Conservation (phyloP, 768 basidiomycete species). For the Cystobasidium tubakii region DNA sequence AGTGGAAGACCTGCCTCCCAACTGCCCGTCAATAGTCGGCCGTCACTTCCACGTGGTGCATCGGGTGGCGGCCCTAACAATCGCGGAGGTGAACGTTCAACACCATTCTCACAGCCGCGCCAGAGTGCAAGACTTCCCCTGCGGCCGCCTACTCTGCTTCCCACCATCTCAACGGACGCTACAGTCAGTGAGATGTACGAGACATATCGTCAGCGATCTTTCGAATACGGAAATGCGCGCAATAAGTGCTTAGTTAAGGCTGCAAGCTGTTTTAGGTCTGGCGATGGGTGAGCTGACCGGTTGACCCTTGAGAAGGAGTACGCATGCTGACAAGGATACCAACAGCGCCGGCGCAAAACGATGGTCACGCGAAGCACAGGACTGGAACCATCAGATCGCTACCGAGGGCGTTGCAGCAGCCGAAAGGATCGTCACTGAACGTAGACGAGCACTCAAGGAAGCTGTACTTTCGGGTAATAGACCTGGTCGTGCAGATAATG, state of each 20-base stretch:
- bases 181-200: slow-evolving; percentile 75
- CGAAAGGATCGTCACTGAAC: slow-evolving; percentile 72
- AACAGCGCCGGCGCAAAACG: slow-evolving; percentile 73
- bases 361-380: slow-evolving; percentile 88
- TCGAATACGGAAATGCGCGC: slow-evolving; percentile 85
- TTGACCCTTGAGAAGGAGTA: no score
- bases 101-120: slow-evolving; percentile 34
- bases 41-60: background rate
- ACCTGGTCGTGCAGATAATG: slow-evolving; percentile 64
- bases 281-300: slow-evolving; percentile 60
- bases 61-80: slow-evolving; percentile 57
- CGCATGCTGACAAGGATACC: background rate
- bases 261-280: slow-evolving; percentile 90
- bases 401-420: slow-evolving; percentile 80
- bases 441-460: slow-evolving; percentile 67
- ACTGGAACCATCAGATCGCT: slow-evolving; percentile 84
- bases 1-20: slow-evolving; percentile 51
- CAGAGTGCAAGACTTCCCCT: slow-evolving; percentile 75
- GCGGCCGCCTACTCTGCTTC: slow-evolving; percentile 72
- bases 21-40: slow-evolving; percentile 12
- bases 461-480: slow-evolving; percentile 65
- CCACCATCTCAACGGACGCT: slow-evolving; percentile 81
- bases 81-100: slow-evolving; percentile 23
- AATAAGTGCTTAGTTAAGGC: slow-evolving; percentile 92
- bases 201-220: slow-evolving; percentile 74